A percentile compares a stretch with the other conserved stretches of the same genome.
Evolutionary conservation across 306 rosid genomes (phyloP).

Genomic region (Cicer arietinum): DNA sequence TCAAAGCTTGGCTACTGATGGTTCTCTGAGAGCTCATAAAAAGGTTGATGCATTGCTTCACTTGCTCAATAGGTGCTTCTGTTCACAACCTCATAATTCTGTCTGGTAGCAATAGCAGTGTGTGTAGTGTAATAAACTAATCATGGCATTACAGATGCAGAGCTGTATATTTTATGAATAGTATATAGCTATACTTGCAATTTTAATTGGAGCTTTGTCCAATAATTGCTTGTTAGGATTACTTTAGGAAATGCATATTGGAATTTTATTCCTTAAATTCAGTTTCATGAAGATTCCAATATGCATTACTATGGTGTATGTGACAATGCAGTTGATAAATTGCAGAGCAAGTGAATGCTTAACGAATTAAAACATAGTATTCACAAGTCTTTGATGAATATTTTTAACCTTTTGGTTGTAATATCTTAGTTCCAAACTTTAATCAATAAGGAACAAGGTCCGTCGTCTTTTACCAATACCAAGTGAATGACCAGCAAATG

Average conservation of each 20-base stretch:
- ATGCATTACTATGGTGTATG: neutral
- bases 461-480: too few relatives aligned
- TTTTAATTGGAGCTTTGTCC: constrained; percentile 21
- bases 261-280: neutral
- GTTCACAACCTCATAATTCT: constrained; percentile 64
- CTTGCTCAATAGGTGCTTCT: constrained; percentile 70
- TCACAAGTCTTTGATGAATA: too few relatives aligned
- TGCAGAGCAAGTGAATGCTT: neutral
- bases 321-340: neutral
- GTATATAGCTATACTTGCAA: constrained; percentile 24
- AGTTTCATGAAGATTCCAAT: too few relatives aligned
- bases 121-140: neutral
- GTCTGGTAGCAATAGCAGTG: constrained; percentile 30
- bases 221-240: neutral
- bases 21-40: constrained; percentile 72
- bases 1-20: constrained; percentile 71
- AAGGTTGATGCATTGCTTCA: constrained; percentile 81
- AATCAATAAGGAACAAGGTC: too few relatives aligned
- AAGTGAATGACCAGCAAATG: too few relatives aligned
- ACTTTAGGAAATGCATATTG: neutral
- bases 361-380: too few relatives aligned
- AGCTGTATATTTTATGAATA: constrained; percentile 50
- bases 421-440: too few relatives aligned
- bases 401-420: too few relatives aligned
- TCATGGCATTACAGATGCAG: constrained; percentile 7